Evolutionary conservation across 1,139 yeast species (phyloP).

Genomic region (Zygoascus meyerae): DNA sequence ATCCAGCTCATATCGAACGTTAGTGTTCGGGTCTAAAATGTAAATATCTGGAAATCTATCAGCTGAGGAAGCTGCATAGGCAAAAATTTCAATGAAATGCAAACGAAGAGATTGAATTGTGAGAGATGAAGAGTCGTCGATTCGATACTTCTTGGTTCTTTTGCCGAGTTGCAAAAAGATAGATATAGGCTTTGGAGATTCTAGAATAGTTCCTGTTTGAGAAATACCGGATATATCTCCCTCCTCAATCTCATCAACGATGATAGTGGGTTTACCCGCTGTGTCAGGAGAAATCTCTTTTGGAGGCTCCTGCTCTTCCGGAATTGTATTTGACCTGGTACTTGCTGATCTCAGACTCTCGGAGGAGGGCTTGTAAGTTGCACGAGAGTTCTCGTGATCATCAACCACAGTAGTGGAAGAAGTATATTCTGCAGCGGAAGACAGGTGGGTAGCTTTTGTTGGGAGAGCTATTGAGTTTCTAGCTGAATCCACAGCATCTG

Average conservation of each 20-base stretch:
- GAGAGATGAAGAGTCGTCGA: constrained; percentile 42
- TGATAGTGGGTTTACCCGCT: neutral
- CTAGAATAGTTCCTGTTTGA: neutral
- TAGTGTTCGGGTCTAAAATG: constrained; percentile 55
- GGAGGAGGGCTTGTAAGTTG: neutral
- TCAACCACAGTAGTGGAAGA: constrained; percentile 21
- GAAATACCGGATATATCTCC: neutral
- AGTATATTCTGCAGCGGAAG: constrained; percentile 25
- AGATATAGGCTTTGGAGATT: constrained; percentile 16
- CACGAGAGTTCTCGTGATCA: constrained; percentile 4
- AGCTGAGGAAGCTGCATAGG: constrained; percentile 62
- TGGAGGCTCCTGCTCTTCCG: neutral
- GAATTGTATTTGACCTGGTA: neutral
- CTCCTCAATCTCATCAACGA: neutral
- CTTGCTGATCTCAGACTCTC: neutral
- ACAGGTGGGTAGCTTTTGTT: constrained; percentile 25
- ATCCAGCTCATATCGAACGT: constrained; percentile 74
- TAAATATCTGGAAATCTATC: constrained; percentile 77
- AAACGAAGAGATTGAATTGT: constrained; percentile 62
- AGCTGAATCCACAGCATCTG: constrained; percentile 1
- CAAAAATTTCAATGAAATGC: constrained; percentile 79
- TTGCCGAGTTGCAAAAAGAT: constrained; percentile 55
- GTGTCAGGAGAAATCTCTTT: neutral
- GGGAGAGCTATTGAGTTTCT: constrained; percentile 18
- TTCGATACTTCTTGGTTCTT: constrained; percentile 54